Conservation (phyloP, 345 rosid species). For the Noccaea caerulescens region DNA sequence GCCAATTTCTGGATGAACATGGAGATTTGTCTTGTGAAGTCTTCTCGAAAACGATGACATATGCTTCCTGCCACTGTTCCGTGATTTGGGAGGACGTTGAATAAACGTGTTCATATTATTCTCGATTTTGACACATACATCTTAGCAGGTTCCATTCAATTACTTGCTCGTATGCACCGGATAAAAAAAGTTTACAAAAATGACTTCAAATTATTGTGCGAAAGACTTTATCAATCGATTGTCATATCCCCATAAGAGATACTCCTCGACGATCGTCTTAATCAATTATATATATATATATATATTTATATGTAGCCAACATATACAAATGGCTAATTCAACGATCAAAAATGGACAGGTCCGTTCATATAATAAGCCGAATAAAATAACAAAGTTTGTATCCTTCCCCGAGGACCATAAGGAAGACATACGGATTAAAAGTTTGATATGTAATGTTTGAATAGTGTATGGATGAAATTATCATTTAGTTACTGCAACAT, state of each 20-base stretch:
- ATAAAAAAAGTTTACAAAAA: background rate
- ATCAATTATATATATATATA: too few relatives aligned
- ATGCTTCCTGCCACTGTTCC: constrained; percentile 33
- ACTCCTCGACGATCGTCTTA: background rate
- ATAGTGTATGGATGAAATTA: too few relatives aligned
- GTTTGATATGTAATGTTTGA: too few relatives aligned
- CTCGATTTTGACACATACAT: constrained; percentile 6
- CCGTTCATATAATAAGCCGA: background rate
- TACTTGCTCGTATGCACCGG: background rate
- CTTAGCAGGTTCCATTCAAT: background rate
- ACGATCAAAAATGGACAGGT: constrained; percentile 26
- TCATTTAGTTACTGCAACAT: too few relatives aligned
- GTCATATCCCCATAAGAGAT: background rate
- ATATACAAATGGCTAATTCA: background rate
- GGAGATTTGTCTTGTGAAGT: constrained; percentile 13
- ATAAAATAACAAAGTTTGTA: background rate
- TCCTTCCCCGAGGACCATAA: background rate
- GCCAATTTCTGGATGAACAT: constrained; percentile 7
- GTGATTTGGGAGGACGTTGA: constrained; percentile 21
- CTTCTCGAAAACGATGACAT: background rate
- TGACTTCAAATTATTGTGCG: background rate
- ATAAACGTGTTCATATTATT: background rate
- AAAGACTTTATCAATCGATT: background rate
- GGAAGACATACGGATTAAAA: background rate
- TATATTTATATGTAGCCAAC: too few relatives aligned